phyloP scores from a whole-genome alignment of 805 yeast species.

The Danielozyma ontarioensis region DNA sequence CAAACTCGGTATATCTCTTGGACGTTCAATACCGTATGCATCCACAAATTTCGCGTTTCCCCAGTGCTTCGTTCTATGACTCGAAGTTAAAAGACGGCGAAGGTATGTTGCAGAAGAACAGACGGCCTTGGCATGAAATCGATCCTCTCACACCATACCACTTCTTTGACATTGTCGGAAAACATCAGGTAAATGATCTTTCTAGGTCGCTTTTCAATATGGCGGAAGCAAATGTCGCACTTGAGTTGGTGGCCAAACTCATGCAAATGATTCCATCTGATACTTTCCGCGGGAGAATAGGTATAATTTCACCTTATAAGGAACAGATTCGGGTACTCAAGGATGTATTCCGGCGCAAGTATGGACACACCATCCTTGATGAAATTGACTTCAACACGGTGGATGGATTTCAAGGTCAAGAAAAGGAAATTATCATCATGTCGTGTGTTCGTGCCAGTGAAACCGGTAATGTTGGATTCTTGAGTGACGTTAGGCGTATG shows the following conservation, averaged over 20 bases:
- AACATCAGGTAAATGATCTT: conserved; percentile 57
- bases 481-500: conserved; percentile 90
- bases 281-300: conserved; percentile 69
- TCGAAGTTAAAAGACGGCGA: conserved; percentile 74
- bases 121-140: conserved; percentile 69
- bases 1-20: conserved; percentile 59
- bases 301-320: conserved; percentile 91
- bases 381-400: conserved; percentile 88
- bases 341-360: conserved; percentile 49
- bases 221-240: conserved; percentile 68
- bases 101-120: conserved; percentile 54
- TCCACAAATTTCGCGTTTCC: conserved; percentile 83
- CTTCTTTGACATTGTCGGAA: conserved; percentile 63
- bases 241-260: conserved; percentile 56
- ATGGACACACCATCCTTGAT: conserved; percentile 58
- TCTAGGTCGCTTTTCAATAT: conserved; percentile 69
- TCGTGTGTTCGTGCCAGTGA: conserved; percentile 92
- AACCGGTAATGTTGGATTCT: conserved; percentile 70
- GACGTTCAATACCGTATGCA: conserved; percentile 98
- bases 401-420: conserved; percentile 98
- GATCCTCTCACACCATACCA: conserved; percentile 64
- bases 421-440: conserved; percentile 86
- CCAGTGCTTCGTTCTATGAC: conserved; percentile 76
- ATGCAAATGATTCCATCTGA: conserved; percentile 42
- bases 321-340: conserved; percentile 69